These are phyloP conservation scores for Panus rudis DNA, from an alignment of 768 basidiomycete species.

Conservation along the genomic window DNA sequence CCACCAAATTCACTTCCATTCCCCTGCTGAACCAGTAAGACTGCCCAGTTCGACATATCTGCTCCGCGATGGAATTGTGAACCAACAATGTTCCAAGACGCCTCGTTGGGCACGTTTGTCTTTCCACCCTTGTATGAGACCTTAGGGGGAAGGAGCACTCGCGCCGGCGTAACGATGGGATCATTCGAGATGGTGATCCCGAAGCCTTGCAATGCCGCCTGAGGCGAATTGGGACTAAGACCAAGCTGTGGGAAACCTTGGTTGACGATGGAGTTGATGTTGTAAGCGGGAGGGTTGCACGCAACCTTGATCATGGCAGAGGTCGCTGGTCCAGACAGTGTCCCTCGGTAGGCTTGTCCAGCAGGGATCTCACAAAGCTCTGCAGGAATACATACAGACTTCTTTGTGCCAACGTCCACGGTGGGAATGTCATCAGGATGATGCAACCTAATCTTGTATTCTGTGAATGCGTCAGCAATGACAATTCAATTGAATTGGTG, in stretches of 20 bases:
- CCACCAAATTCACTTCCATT: constrained; percentile 28
- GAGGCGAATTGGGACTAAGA: constrained; percentile 30
- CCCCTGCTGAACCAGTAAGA: constrained; percentile 57
- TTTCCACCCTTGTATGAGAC: constrained; percentile 48
- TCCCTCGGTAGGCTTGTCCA: constrained; percentile 54
- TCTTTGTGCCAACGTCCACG: constrained; percentile 27
- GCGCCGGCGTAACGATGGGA: constrained; percentile 60
- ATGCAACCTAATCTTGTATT: constrained; percentile 48
- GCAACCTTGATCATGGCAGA: constrained; percentile 65
- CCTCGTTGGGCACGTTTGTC: constrained; percentile 40
- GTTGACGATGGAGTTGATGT: constrained; percentile 50
- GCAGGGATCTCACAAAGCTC: constrained; percentile 63
- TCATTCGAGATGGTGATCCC: constrained; percentile 45
- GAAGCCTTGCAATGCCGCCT: constrained; percentile 43
- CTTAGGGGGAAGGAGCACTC: constrained; percentile 54
- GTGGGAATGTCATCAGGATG: constrained; percentile 30
- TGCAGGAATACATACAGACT: constrained; percentile 46
- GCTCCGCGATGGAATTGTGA: constrained; percentile 61
- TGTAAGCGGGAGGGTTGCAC: constrained; percentile 53
- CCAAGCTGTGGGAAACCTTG: constrained; percentile 56
- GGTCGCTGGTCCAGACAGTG: constrained; percentile 55
- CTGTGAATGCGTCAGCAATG: constrained; percentile 27
- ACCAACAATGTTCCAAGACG: constrained; percentile 71
- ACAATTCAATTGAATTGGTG: constrained; percentile 2
- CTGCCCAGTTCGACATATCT: constrained; percentile 51